Evolutionary conservation across 352 stramenopile species (phyloP), one percentile per base, ranked within the genome.

Genomic region (Pythium scleroteichum): DNA sequence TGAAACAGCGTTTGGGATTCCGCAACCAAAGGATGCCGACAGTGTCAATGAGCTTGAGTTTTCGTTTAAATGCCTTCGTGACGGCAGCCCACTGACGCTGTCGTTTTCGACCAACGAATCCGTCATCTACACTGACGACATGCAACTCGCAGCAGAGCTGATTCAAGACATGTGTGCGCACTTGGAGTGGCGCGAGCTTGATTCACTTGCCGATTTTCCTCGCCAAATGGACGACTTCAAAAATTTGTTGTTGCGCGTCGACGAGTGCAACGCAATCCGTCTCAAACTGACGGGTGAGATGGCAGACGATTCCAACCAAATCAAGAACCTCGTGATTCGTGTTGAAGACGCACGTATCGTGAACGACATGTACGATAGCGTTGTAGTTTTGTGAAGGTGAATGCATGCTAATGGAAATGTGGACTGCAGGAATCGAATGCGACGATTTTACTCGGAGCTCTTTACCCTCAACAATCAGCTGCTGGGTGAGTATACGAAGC

Each of bases 301-400:
- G 90, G 93, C 92, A 4, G 93, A 98, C 62, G 87, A 93, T 59
- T 96, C 90, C 24, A 90, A 96, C 62, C 79, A 90, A 46, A 75
- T 98, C 62, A 98, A 98, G 68, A 91, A 85, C 50, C 78, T 96
- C 39, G 75, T 98, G 23, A 92, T 98, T 50, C 76, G 85, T 16
- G 90, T 90, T 29, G 93, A 98, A 74, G 92, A 98, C 66, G 79
- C 88, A n/a, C 86, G 93, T 13, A 88, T 98, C 33, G 67, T 97
- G 54, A 89, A 90, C 51, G 90, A 98, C 78, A 97, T 98, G 83
- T 92, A 82, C 53, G 78, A 82, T 13, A 1, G 3, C 45, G 47
- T 19, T n/a, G n/a, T n/a, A n/a, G 13, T 41, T 23, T 46, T n/a
- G 13, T 8, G 6, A 35, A 19, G 16, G 9, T 52, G 19, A 42